These are phyloP conservation scores for Neurospora crassa DNA, from an alignment of 2,329 filamentous ascomycete genomes.

Conservation along the genomic window DNA sequence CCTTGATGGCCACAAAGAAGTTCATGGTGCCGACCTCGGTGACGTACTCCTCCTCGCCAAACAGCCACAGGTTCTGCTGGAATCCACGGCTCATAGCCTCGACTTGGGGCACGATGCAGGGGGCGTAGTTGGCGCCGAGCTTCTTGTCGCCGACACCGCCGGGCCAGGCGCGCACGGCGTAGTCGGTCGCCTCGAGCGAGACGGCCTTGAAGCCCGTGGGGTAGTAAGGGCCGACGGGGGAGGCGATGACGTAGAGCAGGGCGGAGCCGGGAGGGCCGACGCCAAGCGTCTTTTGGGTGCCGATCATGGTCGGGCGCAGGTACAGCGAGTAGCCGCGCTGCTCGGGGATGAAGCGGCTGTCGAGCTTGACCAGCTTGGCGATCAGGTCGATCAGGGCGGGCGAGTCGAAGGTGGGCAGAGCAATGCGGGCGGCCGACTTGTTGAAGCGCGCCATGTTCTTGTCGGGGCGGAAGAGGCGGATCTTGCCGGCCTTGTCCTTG, in stretches of 20 bases:
- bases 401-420: slow-evolving; percentile 75
- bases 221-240: slow-evolving; percentile 95
- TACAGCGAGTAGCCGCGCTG: slow-evolving; percentile 88
- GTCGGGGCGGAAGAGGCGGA: slow-evolving; percentile 86
- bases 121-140: slow-evolving; percentile 97
- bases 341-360: slow-evolving; percentile 82
- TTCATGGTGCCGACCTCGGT: slow-evolving; percentile 99
- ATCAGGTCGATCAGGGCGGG: slow-evolving; percentile 72
- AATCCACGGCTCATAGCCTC: slow-evolving; percentile 84
- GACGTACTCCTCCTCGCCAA: slow-evolving; percentile 88
- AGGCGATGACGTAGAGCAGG: slow-evolving; percentile 89
- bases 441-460: slow-evolving; percentile 96
- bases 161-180: slow-evolving; percentile 94
- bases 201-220: slow-evolving; percentile 97
- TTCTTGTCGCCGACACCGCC: slow-evolving; percentile 98
- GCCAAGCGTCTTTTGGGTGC: slow-evolving; percentile 88
- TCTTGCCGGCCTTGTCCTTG: slow-evolving; percentile 68
- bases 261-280: slow-evolving; percentile 88
- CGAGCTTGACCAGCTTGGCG: slow-evolving; percentile 66
- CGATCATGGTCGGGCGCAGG: slow-evolving; percentile 92
- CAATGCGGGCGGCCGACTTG: slow-evolving; percentile 83
- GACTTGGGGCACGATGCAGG: slow-evolving; percentile 93
- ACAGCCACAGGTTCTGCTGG: slow-evolving; percentile 98
- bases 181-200: slow-evolving; percentile 89
- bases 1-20: slow-evolving; percentile 77